Conservation (phyloP, 139 green algal species). For the Tetraselmis chui region DNA sequence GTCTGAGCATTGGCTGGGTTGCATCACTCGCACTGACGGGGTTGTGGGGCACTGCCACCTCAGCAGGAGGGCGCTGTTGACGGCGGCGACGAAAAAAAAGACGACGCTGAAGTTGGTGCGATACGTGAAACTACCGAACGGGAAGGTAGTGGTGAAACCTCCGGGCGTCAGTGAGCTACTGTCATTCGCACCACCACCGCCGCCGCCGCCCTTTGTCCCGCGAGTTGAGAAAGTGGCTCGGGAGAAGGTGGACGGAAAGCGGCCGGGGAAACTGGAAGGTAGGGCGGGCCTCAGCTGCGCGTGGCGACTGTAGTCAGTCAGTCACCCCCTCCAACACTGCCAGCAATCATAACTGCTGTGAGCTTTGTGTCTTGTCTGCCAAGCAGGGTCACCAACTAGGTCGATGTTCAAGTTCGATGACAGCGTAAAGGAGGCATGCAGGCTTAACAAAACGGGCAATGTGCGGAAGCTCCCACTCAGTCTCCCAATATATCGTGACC, state of each 20-base stretch:
- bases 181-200: neutral
- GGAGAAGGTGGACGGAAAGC: neutral
- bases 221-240: neutral
- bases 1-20: no score
- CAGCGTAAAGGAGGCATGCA: neutral
- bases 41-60: no score
- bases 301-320: neutral
- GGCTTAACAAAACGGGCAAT: neutral
- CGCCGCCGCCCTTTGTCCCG: neutral
- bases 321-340: no score
- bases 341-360: no score
- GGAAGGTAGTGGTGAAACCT: neutral
- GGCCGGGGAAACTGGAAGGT: neutral
- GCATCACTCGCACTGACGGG: no score
- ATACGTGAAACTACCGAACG: neutral
- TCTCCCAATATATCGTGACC: neutral
- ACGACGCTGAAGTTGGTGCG: neutral
- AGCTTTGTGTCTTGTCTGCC: neutral
- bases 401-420: neutral
- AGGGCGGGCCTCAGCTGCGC: neutral
- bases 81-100: no score
- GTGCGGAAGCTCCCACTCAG: neutral
- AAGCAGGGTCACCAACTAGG: neutral
- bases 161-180: neutral
- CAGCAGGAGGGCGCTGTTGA: no score